Conservation (phyloP, 192 early-diverging fungal species). For the Entomortierella chlamydospora region DNA sequence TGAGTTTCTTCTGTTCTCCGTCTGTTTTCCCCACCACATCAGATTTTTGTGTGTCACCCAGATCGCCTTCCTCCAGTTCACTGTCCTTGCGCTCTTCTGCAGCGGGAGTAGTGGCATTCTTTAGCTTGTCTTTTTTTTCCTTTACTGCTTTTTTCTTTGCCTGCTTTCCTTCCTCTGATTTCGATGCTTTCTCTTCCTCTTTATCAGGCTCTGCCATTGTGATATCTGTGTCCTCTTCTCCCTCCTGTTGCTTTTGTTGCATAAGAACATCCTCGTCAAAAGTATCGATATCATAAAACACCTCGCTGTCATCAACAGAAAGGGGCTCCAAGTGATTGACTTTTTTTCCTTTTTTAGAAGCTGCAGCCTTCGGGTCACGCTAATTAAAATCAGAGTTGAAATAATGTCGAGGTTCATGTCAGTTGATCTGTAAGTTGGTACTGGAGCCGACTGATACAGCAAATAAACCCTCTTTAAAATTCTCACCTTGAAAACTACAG, state of each 20-base stretch:
- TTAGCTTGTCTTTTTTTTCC: conserved; percentile 16
- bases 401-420: no score
- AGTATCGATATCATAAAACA: conserved; percentile 83
- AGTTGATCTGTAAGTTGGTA: not conserved
- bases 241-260: conserved; percentile 42
- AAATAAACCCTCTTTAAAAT: not conserved
- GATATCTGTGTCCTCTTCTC: conserved; percentile 13
- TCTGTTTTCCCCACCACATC: not conserved
- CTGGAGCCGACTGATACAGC: not conserved
- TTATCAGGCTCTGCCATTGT: conserved; percentile 24
- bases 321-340: conserved; percentile 64
- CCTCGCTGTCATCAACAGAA: conserved; percentile 53
- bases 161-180: conserved; percentile 1
- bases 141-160: conserved; percentile 48
- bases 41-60: not conserved
- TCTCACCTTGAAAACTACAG: conserved; percentile 80
- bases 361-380: conserved; percentile 37
- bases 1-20: conserved; percentile 18
- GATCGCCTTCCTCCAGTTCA: not conserved
- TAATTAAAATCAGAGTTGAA: conserved; percentile 16
- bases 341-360: conserved; percentile 46
- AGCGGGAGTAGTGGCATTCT: conserved; percentile 7
- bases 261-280: conserved; percentile 72
- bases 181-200: conserved; percentile 2
- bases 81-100: conserved; percentile 7